phyloP scores from a whole-genome alignment of 768 basidiomycete genomes.

The Scleroderma bovista region DNA sequence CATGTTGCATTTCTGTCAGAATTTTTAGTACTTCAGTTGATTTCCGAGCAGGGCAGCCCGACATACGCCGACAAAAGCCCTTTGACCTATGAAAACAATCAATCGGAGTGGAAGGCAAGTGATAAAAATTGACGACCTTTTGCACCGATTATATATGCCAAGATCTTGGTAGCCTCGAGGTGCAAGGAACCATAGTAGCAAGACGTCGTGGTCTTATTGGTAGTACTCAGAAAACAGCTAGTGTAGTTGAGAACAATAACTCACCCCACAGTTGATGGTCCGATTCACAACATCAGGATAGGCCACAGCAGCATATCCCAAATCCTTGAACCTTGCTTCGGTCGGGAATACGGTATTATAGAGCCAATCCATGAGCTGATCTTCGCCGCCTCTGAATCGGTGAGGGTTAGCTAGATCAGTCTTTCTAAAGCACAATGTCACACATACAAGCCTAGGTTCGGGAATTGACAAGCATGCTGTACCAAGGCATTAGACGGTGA shows the following conservation, averaged over 20 bases:
- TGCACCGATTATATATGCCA: conserved; percentile 67
- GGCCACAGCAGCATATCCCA: conserved; percentile 58
- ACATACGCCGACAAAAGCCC: conserved; percentile 80
- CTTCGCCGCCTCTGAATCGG: conserved; percentile 64
- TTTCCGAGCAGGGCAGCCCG: conserved; percentile 7
- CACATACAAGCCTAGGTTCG: conserved; percentile 34
- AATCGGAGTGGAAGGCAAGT: background rate
- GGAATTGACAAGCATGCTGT: conserved; percentile 39
- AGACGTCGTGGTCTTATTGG: conserved; percentile 78
- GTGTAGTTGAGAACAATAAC: conserved; percentile 20
- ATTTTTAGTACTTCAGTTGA: conserved; percentile 2
- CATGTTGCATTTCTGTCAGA: conserved; percentile 31
- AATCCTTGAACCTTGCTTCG: conserved; percentile 70
- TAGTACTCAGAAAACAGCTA: no score
- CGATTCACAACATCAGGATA: conserved; percentile 72
- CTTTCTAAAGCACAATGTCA: background rate
- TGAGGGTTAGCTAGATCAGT: no score
- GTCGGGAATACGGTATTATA: conserved; percentile 79
- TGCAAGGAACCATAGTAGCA: conserved; percentile 90
- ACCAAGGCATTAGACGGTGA: background rate
- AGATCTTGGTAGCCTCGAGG: conserved; percentile 68
- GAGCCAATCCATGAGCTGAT: conserved; percentile 89
- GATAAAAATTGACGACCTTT: conserved; percentile 37
- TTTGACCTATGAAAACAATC: conserved; percentile 47
- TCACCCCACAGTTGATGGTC: conserved; percentile 71